A percentile compares a stretch with the other conserved stretches of the same genome.
Evolutionary conservation across 345 rosid species (phyloP).

Genomic region (Leavenworthia alabamica): DNA sequence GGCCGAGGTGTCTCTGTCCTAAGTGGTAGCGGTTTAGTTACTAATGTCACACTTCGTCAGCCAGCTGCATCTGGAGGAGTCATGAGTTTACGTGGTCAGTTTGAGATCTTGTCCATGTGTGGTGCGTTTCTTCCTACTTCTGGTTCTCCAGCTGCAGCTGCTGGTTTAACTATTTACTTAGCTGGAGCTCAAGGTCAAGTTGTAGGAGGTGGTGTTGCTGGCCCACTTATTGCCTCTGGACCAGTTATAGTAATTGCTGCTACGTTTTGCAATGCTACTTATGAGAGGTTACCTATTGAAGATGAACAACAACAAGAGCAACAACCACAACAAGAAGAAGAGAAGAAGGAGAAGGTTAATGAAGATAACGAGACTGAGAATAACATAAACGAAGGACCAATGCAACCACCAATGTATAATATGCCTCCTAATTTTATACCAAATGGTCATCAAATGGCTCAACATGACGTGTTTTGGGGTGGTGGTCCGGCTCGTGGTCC

Average conservation of each 20-base stretch:
- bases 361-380: constrained; percentile 21
- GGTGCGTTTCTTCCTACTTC: constrained; percentile 76
- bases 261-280: constrained; percentile 71
- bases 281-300: constrained; percentile 70
- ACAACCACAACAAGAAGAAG: constrained; percentile 22
- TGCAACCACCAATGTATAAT: constrained; percentile 47
- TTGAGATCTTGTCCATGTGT: constrained; percentile 74
- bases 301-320: constrained; percentile 31
- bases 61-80: constrained; percentile 66
- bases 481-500: constrained; percentile 64
- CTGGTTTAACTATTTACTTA: constrained; percentile 65
- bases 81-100: constrained; percentile 66
- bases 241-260: constrained; percentile 86
- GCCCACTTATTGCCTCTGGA: constrained; percentile 67
- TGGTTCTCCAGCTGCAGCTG: constrained; percentile 62
- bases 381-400: constrained; percentile 34
- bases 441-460: constrained; percentile 66
- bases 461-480: constrained; percentile 74
- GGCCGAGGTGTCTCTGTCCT: constrained; percentile 74
- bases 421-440: constrained; percentile 61
- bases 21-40: constrained; percentile 73
- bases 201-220: constrained; percentile 71
- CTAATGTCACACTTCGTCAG: constrained; percentile 71
- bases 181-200: constrained; percentile 92
- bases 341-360: constrained; percentile 34